Conservation (phyloP, 2,329 filamentous ascomycete genomes). For the Neopestalotiopsis rosae region DNA sequence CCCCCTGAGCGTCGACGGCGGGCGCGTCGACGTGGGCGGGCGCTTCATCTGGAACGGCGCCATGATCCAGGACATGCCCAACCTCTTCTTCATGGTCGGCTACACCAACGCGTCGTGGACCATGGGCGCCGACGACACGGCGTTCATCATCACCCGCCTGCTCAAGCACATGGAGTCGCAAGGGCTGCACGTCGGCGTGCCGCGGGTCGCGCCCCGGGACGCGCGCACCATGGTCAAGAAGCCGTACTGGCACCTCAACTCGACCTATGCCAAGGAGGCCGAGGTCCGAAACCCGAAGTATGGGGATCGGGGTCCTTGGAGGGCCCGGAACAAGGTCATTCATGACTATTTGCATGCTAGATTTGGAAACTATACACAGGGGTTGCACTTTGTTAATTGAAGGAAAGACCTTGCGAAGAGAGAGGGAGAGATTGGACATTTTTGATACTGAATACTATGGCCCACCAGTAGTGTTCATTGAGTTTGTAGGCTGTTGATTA, state of each 20-base stretch:
- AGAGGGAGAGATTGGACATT: neutral
- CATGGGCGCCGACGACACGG: conserved; percentile 63
- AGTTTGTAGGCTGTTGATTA: too few relatives aligned
- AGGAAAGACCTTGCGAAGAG: too few relatives aligned
- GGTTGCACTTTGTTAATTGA: conserved; percentile 8
- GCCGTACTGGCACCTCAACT: conserved; percentile 11
- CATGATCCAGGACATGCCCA: conserved; percentile 72
- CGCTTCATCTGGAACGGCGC: conserved; percentile 67
- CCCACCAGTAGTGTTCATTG: too few relatives aligned
- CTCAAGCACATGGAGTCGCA: conserved; percentile 50
- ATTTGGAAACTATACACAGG: conserved; percentile 11
- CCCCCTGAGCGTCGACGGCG: conserved; percentile 58
- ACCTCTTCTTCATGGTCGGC: conserved; percentile 64
- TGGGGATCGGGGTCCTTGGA: conserved; percentile 9
- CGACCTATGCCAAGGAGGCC: conserved; percentile 14
- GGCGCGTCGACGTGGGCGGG: conserved; percentile 49
- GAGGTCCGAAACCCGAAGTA: conserved; percentile 5
- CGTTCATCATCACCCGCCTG: conserved; percentile 53
- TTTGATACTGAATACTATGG: too few relatives aligned
- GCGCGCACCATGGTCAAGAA: neutral
- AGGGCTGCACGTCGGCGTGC: neutral
- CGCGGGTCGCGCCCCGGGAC: neutral
- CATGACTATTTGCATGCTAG: conserved; percentile 12
- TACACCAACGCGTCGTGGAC: conserved; percentile 74
- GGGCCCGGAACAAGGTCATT: neutral